Conservation (phyloP, 176 grass and related monocot genomes). For the Echinochloa phyllopogon region DNA sequence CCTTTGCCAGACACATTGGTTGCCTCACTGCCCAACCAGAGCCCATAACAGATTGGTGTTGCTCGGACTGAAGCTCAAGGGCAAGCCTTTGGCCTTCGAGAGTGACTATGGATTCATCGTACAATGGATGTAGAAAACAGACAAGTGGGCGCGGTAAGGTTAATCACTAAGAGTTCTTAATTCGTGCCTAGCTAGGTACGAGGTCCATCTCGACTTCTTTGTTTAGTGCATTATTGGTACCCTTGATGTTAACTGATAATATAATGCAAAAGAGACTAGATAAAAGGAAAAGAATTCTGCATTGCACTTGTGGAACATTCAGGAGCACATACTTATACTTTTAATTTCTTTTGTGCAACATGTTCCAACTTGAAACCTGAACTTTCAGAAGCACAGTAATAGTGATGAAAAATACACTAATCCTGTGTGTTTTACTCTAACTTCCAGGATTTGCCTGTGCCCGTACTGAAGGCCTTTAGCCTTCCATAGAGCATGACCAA, state of each 20-base stretch:
- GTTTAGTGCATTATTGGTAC: slow-evolving; percentile 7
- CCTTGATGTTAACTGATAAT: slow-evolving; percentile 3
- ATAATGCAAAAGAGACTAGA: background rate
- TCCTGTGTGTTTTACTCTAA: slow-evolving; percentile 16
- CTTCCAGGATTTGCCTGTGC: slow-evolving; percentile 56
- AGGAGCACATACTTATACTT: background rate
- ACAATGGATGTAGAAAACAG: background rate
- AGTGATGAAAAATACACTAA: background rate
- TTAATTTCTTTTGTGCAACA: background rate
- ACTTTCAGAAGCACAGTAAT: slow-evolving; percentile 4
- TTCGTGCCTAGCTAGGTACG: background rate
- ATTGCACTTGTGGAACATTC: slow-evolving; percentile 1
- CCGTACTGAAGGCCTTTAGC: slow-evolving; percentile 52
- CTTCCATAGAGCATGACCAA: slow-evolving; percentile 64
- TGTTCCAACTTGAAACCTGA: slow-evolving; percentile 17
- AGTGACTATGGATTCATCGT: background rate
- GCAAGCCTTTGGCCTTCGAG: background rate
- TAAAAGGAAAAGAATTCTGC: background rate
- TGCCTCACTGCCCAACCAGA: no score
- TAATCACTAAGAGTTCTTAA: background rate
- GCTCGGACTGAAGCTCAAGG: background rate
- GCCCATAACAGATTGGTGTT: no score
- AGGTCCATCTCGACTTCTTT: background rate
- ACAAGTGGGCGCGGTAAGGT: background rate
- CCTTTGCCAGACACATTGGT: no score